Evolutionary conservation across 495 filamentous ascomycete species (phyloP).

Genomic region (Aspergillus affinis): DNA sequence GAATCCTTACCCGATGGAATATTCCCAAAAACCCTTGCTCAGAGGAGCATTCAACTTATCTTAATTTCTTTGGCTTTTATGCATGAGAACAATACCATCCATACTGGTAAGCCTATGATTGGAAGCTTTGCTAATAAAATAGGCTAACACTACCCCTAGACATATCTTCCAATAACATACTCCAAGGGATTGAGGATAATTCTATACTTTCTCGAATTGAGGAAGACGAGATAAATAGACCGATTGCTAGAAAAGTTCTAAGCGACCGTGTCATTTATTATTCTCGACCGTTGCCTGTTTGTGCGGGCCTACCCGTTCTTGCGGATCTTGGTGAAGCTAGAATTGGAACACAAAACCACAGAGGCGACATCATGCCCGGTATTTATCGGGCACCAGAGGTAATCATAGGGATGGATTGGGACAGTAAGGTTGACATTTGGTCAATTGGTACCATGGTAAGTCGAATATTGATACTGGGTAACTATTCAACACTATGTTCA

Average conservation of each 20-base stretch:
- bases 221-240: slow-evolving; percentile 24
- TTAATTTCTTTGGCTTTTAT: slow-evolving; percentile 34
- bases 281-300: slow-evolving; percentile 23
- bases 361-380: slow-evolving; percentile 32
- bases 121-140: slow-evolving; percentile 9
- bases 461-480: not conserved
- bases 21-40: slow-evolving; percentile 30
- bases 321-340: slow-evolving; percentile 27
- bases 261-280: slow-evolving; percentile 24
- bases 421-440: slow-evolving; percentile 41
- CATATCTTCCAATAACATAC: slow-evolving; percentile 28
- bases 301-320: slow-evolving; percentile 19
- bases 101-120: slow-evolving; percentile 29
- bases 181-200: slow-evolving; percentile 21
- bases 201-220: slow-evolving; percentile 25
- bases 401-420: slow-evolving; percentile 35
- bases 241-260: slow-evolving; percentile 26
- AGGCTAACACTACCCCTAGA: slow-evolving; percentile 15
- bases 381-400: slow-evolving; percentile 42
- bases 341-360: slow-evolving; percentile 15
- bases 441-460: slow-evolving; percentile 36
- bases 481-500: not conserved
- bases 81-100: slow-evolving; percentile 33
- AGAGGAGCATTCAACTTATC: slow-evolving; percentile 31
- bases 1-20: slow-evolving; percentile 28